phyloP scores from a whole-genome alignment of 768 basidiomycete species.

The Tricholoma sp. region DNA sequence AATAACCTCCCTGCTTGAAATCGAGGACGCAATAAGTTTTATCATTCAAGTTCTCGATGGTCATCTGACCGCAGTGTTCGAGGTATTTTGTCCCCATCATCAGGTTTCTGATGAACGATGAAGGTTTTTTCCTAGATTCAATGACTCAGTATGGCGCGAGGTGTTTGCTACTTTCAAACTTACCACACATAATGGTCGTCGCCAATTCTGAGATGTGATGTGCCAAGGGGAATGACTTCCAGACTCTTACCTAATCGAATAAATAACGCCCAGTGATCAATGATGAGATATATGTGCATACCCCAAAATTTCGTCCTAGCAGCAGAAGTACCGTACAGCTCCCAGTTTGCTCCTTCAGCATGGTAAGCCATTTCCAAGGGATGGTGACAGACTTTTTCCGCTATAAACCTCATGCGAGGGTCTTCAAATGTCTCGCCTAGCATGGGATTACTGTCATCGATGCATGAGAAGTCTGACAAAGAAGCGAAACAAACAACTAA shows the following conservation, averaged over 20 bases:
- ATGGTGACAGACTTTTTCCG: slow-evolving; percentile 85
- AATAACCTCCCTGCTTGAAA: slow-evolving; percentile 84
- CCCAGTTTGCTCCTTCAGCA: slow-evolving; percentile 77
- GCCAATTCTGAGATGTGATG: slow-evolving; percentile 60
- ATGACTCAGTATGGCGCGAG: neutral
- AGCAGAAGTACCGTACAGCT: slow-evolving; percentile 67
- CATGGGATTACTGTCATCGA: slow-evolving; percentile 70
- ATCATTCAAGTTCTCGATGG: slow-evolving; percentile 57
- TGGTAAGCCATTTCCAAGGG: slow-evolving; percentile 84
- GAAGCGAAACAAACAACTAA: slow-evolving; percentile 33
- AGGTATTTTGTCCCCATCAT: slow-evolving; percentile 91
- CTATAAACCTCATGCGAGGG: slow-evolving; percentile 71
- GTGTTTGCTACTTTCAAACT: slow-evolving; percentile 12
- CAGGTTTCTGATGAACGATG: slow-evolving; percentile 84
- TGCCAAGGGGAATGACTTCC: slow-evolving; percentile 80
- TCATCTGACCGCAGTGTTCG: slow-evolving; percentile 79
- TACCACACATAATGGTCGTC: slow-evolving; percentile 71
- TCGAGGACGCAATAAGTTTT: slow-evolving; percentile 64
- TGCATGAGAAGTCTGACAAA: slow-evolving; percentile 4
- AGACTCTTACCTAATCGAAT: slow-evolving; percentile 69
- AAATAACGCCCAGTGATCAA: slow-evolving; percentile 11
- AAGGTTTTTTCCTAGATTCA: slow-evolving; percentile 68
- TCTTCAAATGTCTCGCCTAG: slow-evolving; percentile 88
- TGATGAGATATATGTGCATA: slow-evolving; percentile 33
- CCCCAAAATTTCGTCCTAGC: slow-evolving; percentile 92